Conservation (phyloP, 2,329 filamentous ascomycete species). For the Whalleya microplaca region DNA sequence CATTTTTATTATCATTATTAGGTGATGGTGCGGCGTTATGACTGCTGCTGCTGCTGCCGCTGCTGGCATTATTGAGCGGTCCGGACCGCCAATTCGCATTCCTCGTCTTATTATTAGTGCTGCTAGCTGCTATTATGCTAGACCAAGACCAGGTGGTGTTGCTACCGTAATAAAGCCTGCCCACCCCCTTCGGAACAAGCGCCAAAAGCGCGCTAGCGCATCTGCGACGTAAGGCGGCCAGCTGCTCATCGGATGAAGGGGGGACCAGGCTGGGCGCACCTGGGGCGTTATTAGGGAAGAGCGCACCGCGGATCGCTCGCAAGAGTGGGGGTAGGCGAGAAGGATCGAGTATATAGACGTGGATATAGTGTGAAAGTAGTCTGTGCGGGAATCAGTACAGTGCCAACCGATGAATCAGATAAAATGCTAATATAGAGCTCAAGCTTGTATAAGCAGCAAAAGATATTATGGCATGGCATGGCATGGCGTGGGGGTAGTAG, state of each 20-base stretch:
- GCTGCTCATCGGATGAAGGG: conserved; percentile 62
- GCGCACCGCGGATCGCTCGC: conserved; percentile 70
- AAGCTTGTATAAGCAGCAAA: conserved; percentile 32
- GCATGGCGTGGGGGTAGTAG: conserved; percentile 32
- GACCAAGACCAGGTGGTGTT: conserved; percentile 42
- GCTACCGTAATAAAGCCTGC: conserved; percentile 52
- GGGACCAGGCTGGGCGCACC: conserved; percentile 65
- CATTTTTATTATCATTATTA: too few relatives aligned
- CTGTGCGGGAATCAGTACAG: conserved; percentile 46
- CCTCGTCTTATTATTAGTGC: conserved; percentile 29
- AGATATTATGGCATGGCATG: conserved; percentile 14
- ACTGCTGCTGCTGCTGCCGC: too few relatives aligned
- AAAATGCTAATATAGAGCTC: conserved; percentile 30
- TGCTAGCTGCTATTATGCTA: conserved; percentile 12
- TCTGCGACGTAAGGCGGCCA: conserved; percentile 64
- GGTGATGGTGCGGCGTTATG: conserved; percentile 29
- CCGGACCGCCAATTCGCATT: conserved; percentile 32
- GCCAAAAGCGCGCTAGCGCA: conserved; percentile 65
- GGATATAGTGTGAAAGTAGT: conserved; percentile 61
- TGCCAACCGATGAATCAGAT: conserved; percentile 24
- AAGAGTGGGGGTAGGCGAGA: conserved; percentile 68
- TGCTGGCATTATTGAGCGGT: conserved; percentile 34
- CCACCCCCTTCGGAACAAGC: conserved; percentile 51
- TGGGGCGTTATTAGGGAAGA: conserved; percentile 86
- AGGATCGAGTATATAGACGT: conserved; percentile 63